A percentile compares a stretch with the other conserved stretches of the same genome.
Conservation (phyloP, 2,329 filamentous ascomycete species). For the Phyllosticta paracitricarpa region DNA sequence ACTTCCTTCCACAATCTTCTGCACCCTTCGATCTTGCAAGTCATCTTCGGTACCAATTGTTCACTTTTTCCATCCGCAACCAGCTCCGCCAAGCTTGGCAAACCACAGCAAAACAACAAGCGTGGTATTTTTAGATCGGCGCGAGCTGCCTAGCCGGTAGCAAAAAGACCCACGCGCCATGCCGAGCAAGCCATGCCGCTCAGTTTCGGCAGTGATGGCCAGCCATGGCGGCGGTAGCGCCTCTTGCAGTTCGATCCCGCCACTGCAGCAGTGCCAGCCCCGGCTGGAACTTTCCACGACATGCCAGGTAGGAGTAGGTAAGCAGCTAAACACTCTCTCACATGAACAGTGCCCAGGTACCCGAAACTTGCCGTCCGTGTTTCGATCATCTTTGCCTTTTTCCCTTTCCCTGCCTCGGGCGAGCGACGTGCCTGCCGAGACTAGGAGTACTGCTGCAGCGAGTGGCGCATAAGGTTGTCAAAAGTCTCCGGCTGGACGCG, state of each 20-base stretch:
- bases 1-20: not conserved
- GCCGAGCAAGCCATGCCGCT: not conserved
- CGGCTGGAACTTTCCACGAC: not conserved
- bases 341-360: no score
- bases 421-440: not conserved
- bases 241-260: not conserved
- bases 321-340: no score
- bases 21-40: not conserved
- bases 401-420: not conserved
- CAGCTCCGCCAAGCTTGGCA: not conserved
- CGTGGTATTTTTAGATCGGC: not conserved
- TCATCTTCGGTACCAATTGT: not conserved
- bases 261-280: not conserved
- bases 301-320: no score
- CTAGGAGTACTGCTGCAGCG: not conserved
- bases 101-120: not conserved
- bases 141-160: not conserved
- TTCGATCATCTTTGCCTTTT: not conserved
- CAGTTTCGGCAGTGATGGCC: not conserved
- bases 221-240: not conserved
- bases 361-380: not conserved
- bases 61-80: not conserved
- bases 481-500: not conserved
- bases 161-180: not conserved
- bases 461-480: not conserved